phyloP scores from a whole-genome alignment of 2,329 filamentous ascomycete species.

The Neocucurbitaria cava region DNA sequence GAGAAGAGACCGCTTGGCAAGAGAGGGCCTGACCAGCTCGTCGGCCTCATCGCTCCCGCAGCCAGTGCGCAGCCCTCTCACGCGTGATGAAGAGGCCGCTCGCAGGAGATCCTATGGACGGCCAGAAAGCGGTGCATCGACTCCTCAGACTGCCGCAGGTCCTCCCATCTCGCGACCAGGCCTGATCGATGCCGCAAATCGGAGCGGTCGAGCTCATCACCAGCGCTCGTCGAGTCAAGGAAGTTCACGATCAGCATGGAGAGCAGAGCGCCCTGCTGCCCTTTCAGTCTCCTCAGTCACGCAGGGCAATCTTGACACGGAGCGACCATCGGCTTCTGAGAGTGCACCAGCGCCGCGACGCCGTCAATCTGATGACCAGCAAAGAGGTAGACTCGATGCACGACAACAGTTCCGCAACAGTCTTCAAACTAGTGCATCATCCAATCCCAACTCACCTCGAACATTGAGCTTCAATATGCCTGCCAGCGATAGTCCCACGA shows the following conservation, averaged over 20 bases:
- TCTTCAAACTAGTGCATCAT: conserved; percentile 32
- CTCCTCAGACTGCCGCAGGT: conserved; percentile 39
- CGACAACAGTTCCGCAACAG: conserved; percentile 42
- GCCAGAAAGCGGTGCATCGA: conserved; percentile 45
- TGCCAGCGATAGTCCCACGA: conserved; percentile 36
- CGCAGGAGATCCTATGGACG: conserved; percentile 43
- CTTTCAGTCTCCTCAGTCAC: conserved; percentile 35
- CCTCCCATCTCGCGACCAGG: conserved; percentile 57
- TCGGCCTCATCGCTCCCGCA: conserved; percentile 32
- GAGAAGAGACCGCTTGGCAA: conserved; percentile 43
- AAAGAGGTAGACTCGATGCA: conserved; percentile 52
- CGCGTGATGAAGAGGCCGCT: conserved; percentile 36
- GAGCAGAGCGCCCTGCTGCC: conserved; percentile 39
- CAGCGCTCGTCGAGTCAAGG: conserved; percentile 57
- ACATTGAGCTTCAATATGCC: conserved; percentile 34
- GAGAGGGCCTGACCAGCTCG: conserved; percentile 46
- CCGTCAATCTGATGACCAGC: conserved; percentile 52
- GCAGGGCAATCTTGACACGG: conserved; percentile 64
- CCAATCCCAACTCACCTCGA: conserved; percentile 40
- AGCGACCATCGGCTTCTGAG: conserved; percentile 39
- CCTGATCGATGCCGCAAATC: conserved; percentile 52
- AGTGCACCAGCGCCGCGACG: conserved; percentile 34
- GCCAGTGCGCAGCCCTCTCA: conserved; percentile 34
- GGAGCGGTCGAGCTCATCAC: conserved; percentile 39
- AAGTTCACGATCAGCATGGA: conserved; percentile 49